Base-by-base conservation (phyloP, 2,329 filamentous ascomycete genomes). In the Trichoderma semiorbis region DNA sequence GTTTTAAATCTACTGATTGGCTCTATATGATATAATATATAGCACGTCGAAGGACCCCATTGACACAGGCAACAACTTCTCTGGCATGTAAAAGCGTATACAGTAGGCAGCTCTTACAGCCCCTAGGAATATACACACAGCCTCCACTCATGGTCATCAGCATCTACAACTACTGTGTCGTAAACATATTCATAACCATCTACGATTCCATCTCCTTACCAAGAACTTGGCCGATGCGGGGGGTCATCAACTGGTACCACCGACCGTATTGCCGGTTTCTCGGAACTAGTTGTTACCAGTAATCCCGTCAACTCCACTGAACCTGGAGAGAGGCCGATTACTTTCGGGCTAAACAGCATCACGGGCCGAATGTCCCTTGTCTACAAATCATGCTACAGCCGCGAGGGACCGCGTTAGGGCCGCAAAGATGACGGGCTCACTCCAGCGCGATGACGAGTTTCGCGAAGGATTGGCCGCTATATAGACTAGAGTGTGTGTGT, bases 301-400 rank as follows among this genome's bases (percentile, higher is more conserved):
- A 28, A 62, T 62, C 34, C 60, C 30, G 47, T 57, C 64, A 67
- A 67, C 64, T 67, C 61, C 64, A 67, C 64, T 34, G 64, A 57
- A 55, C 55, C 64, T 57, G 50, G 50, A 26, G 64, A 67, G 64
- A 57, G 47, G 50, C 63, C 64, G 64, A 67, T 57, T 57, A 63
- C 14, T 34, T 55, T 66, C 47, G 63, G 63, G 30, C 63, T 66
- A 66, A 36, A 55, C 26, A 24, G 36, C 64, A 10, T 57, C 50
- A 18, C 64, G 64, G 64, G 64, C 64, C 64, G 64, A 67, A 57
- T 67, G 32, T 67, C 47, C 64, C 64, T 67, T 55, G 64, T 67
- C 64, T 66, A 55, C 21, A 21, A 36, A 55, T 66, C 63, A 36
- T 66, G 47, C 32, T 21, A 21, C 4, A 26, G 26, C 36, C 61